A percentile compares a stretch with the other conserved stretches of the same genome.
Evolutionary conservation across 306 rosid species (phyloP).

Genomic region (Malus orientalis): DNA sequence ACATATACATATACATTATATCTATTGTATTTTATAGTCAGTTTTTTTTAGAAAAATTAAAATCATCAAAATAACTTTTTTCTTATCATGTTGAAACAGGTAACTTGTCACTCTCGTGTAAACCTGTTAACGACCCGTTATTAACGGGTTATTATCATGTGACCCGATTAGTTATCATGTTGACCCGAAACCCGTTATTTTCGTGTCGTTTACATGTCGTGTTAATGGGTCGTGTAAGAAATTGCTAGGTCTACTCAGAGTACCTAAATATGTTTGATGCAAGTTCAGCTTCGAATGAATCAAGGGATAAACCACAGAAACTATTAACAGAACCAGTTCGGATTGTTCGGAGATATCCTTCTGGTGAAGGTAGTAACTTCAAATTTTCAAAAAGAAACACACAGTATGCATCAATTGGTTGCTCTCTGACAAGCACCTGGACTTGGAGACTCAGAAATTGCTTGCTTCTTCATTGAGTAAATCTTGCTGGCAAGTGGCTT

Average conservation of each 20-base stretch:
- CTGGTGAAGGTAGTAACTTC: constrained; percentile 65
- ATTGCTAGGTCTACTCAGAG: constrained; percentile 27
- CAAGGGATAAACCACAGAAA: constrained; percentile 57
- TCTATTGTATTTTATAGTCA: too few species aligned
- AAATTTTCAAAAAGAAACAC: constrained; percentile 58
- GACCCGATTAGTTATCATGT: too few species aligned
- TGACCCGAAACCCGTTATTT: too few species aligned
- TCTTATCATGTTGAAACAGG: too few species aligned
- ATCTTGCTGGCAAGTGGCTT: constrained; percentile 82
- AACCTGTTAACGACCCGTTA: too few species aligned
- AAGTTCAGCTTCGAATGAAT: constrained; percentile 66
- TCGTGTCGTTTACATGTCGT: too few species aligned
- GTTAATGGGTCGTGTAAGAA: too few species aligned
- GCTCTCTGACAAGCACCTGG: constrained; percentile 88
- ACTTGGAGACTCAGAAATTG: constrained; percentile 54
- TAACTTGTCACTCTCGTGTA: too few species aligned
- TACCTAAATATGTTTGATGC: constrained; percentile 77
- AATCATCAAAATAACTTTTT: too few species aligned
- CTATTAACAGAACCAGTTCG: constrained; percentile 72
- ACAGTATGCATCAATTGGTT: constrained; percentile 90
- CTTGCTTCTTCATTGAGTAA: constrained; percentile 82
- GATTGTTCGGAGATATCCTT: constrained; percentile 82
- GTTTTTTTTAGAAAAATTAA: too few species aligned
- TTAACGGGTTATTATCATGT: too few species aligned
- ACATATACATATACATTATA: too few species aligned